Base-by-base conservation (phyloP, 2,329 filamentous ascomycete species). In the Incumbomyces lentus region DNA sequence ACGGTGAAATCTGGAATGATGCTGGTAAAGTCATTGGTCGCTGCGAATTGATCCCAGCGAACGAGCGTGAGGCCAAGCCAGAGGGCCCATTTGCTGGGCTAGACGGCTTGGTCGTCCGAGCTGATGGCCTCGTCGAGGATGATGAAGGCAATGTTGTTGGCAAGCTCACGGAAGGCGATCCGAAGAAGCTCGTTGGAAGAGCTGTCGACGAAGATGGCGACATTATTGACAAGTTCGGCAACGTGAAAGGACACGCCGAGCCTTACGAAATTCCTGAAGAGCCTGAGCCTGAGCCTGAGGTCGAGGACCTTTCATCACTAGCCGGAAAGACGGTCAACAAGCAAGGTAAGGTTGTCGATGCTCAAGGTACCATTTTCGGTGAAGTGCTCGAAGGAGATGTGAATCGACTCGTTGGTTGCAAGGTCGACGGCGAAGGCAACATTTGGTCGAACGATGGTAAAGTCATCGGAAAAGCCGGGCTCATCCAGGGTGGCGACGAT, bases 181-280 rank as follows among this genome's bases (percentile, higher is more conserved):
- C 74, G 31, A 87, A 86, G 72, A 69, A 72, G 43, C 74, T 93
- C 1, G 77, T 81, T 32, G 86, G 86, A 13, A 82, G 85, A 39
- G 59, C 71, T 7, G 86, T 92, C 14, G 86, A 92, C 48, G 81
- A 86, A 51, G 86, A 93, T 52, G 86, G 86, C 32, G 86, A 92
- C 48, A 79, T 93, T 29, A 72, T 84, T 47, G 86, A 92, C 69
- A 81, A 79, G 62, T 88, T 86, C 59, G 79, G 76, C 48, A 78
- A 76, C 49, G 69, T 75, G 54, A 76, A 76, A 63, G 75, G 75
- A 29, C 73, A 74, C 48, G 74, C 71, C n/a, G 74, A 77, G 58
- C 74, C 72, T 3, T 78, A 70, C 45, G 68, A 74, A 49, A 66
- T 70, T 18, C 63, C 63, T 1, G 59, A 67, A 50, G 65, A 65